Evolutionary conservation across 2,329 filamentous ascomycete species (phyloP).

Genomic region (Zymoseptoria tritici): DNA sequence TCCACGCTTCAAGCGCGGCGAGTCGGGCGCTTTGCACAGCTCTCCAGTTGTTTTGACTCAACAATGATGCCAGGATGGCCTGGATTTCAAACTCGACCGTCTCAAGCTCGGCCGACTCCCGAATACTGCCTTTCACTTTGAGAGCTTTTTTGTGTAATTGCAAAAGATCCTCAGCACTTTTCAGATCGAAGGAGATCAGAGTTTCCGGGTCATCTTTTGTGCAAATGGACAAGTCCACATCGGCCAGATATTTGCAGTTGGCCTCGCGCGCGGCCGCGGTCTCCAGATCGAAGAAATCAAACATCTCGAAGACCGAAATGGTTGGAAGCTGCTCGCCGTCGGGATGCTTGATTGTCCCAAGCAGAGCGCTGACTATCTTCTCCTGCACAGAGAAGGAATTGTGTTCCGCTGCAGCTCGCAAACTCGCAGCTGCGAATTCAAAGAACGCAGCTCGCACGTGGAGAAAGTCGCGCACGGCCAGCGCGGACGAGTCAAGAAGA

Average conservation of each 20-base stretch:
- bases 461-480: constrained; percentile 70
- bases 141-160: constrained; percentile 60
- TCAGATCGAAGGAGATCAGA: constrained; percentile 57
- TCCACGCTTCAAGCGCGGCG: constrained; percentile 72
- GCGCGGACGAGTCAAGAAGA: constrained; percentile 58
- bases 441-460: constrained; percentile 67
- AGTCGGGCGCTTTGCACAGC: constrained; percentile 52
- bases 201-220: constrained; percentile 52
- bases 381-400: constrained; percentile 45
- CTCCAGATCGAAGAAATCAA: constrained; percentile 75
- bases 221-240: constrained; percentile 61
- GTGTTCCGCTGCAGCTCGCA: constrained; percentile 55
- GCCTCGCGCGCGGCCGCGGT: constrained; percentile 40
- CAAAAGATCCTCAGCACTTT: constrained; percentile 66
- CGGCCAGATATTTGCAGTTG: constrained; percentile 50
- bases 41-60: constrained; percentile 56
- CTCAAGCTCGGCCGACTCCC: constrained; percentile 27
- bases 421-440: constrained; percentile 78
- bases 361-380: constrained; percentile 54
- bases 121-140: constrained; percentile 35
- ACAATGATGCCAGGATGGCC: constrained; percentile 53
- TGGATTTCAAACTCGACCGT: constrained; percentile 52
- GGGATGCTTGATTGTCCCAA: constrained; percentile 64
- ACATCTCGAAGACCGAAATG: constrained; percentile 79
- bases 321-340: constrained; percentile 60